Evolutionary conservation across 192 early-diverging fungal genomes (phyloP).

Genomic region (Coemansia sp.): DNA sequence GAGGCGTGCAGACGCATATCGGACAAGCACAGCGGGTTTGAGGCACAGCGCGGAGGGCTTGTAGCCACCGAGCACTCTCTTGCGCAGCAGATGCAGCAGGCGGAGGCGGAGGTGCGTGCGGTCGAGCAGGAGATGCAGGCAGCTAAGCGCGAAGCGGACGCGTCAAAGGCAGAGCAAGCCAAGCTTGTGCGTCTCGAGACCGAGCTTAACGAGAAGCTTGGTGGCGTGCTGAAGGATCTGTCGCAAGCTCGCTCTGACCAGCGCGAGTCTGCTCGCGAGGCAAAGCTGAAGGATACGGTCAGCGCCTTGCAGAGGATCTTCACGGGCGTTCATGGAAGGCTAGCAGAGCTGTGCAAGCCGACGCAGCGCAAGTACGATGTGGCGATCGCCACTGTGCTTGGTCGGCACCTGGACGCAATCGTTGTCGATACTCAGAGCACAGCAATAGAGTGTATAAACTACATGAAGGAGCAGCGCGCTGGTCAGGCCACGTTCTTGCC

Average conservation of each 20-base stretch:
- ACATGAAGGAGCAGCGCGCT: conserved; percentile 86
- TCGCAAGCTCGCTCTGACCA: conserved; percentile 79
- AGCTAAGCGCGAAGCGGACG: conserved; percentile 59
- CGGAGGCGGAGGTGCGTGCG: conserved; percentile 22
- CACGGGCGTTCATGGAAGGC: conserved; percentile 85
- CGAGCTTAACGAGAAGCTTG: conserved; percentile 85
- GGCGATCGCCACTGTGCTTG: conserved; percentile 84
- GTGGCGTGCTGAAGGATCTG: conserved; percentile 72
- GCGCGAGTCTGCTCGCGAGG: conserved; percentile 80
- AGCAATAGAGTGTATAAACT: conserved; percentile 94
- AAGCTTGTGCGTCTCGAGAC: conserved; percentile 61
- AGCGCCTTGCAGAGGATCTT: conserved; percentile 81
- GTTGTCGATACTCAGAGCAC: conserved; percentile 90
- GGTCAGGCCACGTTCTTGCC: conserved; percentile 96
- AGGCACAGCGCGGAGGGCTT: conserved; percentile 42
- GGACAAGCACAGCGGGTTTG: conserved; percentile 58
- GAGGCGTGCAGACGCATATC: conserved; percentile 63
- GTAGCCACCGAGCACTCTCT: conserved; percentile 35
- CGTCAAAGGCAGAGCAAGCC: conserved; percentile 64
- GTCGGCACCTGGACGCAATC: conserved; percentile 91
- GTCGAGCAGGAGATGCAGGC: conserved; percentile 53
- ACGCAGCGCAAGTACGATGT: conserved; percentile 89
- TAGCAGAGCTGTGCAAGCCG: conserved; percentile 89
- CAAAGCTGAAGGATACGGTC: conserved; percentile 73
- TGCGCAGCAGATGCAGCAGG: conserved; percentile 41